These are phyloP conservation scores for Aspergillus ostianus DNA, from an alignment of 495 filamentous ascomycete genomes.

Conservation along the genomic window DNA sequence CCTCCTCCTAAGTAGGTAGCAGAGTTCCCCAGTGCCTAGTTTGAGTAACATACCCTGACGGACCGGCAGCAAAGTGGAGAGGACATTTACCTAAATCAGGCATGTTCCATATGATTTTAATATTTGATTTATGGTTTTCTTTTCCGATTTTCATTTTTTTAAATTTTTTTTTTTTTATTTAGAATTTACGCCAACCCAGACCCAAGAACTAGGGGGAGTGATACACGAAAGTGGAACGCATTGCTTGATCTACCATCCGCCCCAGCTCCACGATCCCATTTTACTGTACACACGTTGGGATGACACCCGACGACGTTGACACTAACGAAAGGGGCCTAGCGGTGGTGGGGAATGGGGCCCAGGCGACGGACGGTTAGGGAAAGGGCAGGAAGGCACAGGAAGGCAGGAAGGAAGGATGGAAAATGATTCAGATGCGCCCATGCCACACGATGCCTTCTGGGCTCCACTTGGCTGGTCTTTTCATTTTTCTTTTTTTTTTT, in stretches of 20 bases:
- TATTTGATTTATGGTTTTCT: no score
- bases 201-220: slow-evolving; percentile 8
- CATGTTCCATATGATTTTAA: background rate
- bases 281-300: slow-evolving; percentile 34
- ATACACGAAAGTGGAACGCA: slow-evolving; percentile 13
- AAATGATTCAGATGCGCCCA: slow-evolving; percentile 31
- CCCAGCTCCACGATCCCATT: slow-evolving; percentile 41
- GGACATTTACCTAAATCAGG: background rate
- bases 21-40: background rate
- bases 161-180: background rate
- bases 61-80: background rate
- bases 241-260: slow-evolving; percentile 40
- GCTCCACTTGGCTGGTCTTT: slow-evolving; percentile 15
- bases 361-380: slow-evolving; percentile 17
- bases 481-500: slow-evolving; percentile 4
- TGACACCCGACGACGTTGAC: slow-evolving; percentile 44
- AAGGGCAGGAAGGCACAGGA: slow-evolving; percentile 17
- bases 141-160: no score
- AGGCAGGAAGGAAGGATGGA: slow-evolving; percentile 17
- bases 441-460: slow-evolving; percentile 19
- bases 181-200: background rate
- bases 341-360: slow-evolving; percentile 19
- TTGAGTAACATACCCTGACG: slow-evolving; percentile 1
- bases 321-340: slow-evolving; percentile 40
- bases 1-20: slow-evolving; percentile 7